phyloP scores from a whole-genome alignment of 2,329 filamentous ascomycete species.

The Sporothrix pallida region DNA sequence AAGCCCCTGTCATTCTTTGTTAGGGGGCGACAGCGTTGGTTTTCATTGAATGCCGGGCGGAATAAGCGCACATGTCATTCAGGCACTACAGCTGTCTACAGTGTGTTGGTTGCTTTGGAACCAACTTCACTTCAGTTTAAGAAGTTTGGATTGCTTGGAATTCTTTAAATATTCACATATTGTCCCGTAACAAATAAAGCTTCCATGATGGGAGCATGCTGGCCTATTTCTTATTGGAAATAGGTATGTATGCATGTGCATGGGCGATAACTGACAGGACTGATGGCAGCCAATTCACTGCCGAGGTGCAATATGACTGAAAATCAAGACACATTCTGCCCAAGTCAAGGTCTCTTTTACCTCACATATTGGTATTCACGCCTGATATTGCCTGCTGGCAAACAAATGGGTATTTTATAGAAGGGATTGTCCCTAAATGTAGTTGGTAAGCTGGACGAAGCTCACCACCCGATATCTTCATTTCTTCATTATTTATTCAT shows the following conservation, averaged over 20 bases:
- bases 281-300: not conserved
- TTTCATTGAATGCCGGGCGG: not conserved
- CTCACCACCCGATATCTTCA: not conserved
- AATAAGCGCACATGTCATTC: not conserved
- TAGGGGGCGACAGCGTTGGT: not conserved
- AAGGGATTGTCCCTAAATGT: not conserved
- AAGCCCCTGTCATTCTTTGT: not conserved
- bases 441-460: not conserved
- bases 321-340: not conserved
- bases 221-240: too few species aligned
- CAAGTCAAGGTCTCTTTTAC: not conserved
- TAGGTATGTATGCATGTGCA: not conserved
- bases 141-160: too few species aligned
- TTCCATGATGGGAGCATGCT: too few species aligned
- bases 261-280: not conserved
- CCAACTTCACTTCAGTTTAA: too few species aligned
- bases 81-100: not conserved
- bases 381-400: not conserved
- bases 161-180: too few species aligned
- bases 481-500: slow-evolving; percentile 46
- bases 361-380: not conserved
- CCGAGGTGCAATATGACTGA: not conserved
- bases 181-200: too few species aligned
- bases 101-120: too few species aligned
- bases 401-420: not conserved